Evolutionary conservation across 192 early-diverging fungal genomes (phyloP), one percentile per base, ranked within the genome.

Genomic region (Coemansia sp.): DNA sequence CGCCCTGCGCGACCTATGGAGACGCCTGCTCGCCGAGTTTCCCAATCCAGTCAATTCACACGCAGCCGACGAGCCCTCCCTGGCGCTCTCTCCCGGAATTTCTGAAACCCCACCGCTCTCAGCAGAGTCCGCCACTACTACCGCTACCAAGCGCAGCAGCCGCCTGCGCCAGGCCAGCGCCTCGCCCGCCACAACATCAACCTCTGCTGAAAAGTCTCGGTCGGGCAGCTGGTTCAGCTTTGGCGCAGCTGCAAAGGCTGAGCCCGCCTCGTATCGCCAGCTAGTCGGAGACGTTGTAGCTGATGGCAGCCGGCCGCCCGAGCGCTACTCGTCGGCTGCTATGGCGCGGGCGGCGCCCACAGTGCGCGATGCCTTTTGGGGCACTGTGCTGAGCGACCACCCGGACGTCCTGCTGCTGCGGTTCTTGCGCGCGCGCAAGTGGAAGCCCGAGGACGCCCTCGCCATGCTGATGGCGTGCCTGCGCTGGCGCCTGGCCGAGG

Each of bases 341-440:
- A 40, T 43, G 49, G 32, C 24, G 5, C 14, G 32, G 4, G 53
- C 74, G 22, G 46, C 46, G 11, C 56, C 36, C 9, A 82, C 80
- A 14, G 82, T 90, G 19, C 83, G 86, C 12, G 75, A 73, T 0
- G 83, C 86, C 10, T 91, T 91, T 63, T 91, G 90, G 87, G 70
- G 67, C 20, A 81, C 86, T 27, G 78, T 88, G 41, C 82, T 77
- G 60, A 79, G 71, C 47, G 90, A 92, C 64, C 85, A 92, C 51
- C 90, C 89, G 11, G 94, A 96, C 73, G 68, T 87, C 0, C 67
- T 93, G n/a, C 35, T 92, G 42, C 84, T 94, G 37, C 86, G 94
- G 17, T 96, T 93, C 73, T 74, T 96, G 51, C 86, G 94, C 31
- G 95, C 94, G 19, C 86, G 95, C 54, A 96, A 96, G 64, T 97